Evolutionary conservation across 225 moss, liverwort and hornwort species (phyloP).

Genomic region (Asterella californica): DNA sequence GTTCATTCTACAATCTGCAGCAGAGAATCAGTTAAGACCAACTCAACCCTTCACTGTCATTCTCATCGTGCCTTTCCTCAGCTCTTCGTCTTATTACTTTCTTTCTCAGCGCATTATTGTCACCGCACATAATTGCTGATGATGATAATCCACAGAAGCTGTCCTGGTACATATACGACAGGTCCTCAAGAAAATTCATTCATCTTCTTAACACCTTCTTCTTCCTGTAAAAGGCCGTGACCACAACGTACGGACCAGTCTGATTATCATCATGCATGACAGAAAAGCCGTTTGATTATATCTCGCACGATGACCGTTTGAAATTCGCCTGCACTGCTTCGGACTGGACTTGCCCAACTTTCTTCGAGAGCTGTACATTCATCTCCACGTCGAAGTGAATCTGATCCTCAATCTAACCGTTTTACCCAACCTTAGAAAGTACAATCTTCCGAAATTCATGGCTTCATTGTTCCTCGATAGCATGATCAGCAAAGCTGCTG

Average conservation of each 20-base stretch:
- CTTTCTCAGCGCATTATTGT: neutral
- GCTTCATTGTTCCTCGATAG: neutral
- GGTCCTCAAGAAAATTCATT: neutral
- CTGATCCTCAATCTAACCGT: neutral
- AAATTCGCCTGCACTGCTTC: neutral
- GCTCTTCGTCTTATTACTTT: neutral
- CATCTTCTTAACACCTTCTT: neutral
- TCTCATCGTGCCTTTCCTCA: neutral
- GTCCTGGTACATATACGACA: neutral
- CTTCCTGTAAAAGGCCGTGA: neutral
- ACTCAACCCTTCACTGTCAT: constrained; percentile 11
- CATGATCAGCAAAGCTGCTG: neutral
- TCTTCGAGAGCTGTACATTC: neutral
- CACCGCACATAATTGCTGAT: neutral
- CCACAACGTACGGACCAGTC: neutral
- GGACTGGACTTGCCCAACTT: too few relatives aligned
- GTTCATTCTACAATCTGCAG: constrained; percentile 43
- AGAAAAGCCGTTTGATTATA: neutral
- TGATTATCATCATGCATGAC: neutral
- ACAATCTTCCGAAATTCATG: neutral
- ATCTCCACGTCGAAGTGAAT: neutral
- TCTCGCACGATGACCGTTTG: neutral
- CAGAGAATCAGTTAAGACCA: constrained; percentile 47
- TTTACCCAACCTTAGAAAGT: neutral
- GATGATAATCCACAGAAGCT: neutral